These are phyloP conservation scores for Blastomyces parvus DNA, from an alignment of 2,329 filamentous ascomycete genomes.

Conservation along the genomic window DNA sequence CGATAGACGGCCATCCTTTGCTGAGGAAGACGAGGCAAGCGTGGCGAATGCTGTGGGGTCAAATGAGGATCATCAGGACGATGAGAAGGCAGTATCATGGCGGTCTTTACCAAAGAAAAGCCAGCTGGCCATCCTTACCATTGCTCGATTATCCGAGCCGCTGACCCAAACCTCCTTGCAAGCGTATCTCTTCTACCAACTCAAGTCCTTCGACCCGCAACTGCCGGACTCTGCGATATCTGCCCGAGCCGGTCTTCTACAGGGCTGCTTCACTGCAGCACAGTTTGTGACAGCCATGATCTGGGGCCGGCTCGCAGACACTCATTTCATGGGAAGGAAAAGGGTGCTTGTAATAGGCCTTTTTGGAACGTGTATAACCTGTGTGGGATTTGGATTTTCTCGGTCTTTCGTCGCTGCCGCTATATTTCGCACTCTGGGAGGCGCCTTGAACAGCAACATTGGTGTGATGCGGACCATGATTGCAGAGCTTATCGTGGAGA, in stretches of 20 bases:
- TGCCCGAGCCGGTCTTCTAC: constrained; percentile 65
- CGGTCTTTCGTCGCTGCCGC: constrained; percentile 53
- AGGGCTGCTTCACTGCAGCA: constrained; percentile 68
- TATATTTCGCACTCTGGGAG: constrained; percentile 57
- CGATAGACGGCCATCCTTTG: constrained; percentile 17
- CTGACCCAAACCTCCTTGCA: constrained; percentile 68
- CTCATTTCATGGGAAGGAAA: constrained; percentile 61
- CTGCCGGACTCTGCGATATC: constrained; percentile 57
- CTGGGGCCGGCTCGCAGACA: constrained; percentile 65
- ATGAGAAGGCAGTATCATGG: constrained; percentile 54
- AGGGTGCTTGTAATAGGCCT: constrained; percentile 68
- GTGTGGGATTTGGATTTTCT: constrained; percentile 60
- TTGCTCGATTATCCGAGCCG: constrained; percentile 72
- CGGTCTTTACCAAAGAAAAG: constrained; percentile 62
- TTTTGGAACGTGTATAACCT: constrained; percentile 56
- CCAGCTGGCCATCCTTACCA: constrained; percentile 66
- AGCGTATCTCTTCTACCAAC: constrained; percentile 79
- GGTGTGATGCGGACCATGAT: constrained; percentile 69
- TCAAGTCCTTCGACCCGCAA: constrained; percentile 63
- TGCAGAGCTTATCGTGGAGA: constrained; percentile 60
- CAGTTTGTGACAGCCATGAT: constrained; percentile 76
- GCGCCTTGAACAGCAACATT: constrained; percentile 61
- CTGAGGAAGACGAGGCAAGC: constrained; percentile 20
- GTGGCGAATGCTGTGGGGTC: constrained; percentile 11
- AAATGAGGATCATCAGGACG: constrained; percentile 7